Base-by-base conservation (phyloP, 352 stramenopile genomes). In the Phytophthora vignae region DNA sequence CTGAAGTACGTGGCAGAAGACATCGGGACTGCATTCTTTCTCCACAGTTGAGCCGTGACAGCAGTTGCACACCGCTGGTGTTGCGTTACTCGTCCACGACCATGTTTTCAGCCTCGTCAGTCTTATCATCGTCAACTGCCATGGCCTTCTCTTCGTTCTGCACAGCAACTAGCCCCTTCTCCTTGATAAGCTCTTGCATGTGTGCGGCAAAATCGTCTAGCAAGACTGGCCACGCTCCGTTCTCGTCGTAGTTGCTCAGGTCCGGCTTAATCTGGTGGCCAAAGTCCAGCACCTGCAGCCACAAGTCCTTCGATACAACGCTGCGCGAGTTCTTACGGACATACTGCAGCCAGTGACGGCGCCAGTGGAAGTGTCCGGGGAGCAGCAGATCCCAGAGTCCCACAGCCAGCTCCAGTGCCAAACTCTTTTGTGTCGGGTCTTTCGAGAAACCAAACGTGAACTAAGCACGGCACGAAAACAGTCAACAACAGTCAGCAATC, bases 251-350 rank as follows among this genome's bases (percentile, higher is more conserved):
- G 69, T 95, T 94, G 78, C 81, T 91, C 70, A 96, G 52, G 50
- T 94, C 83, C 5, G 73, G 50, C 22, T 82, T 76, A 44, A 96
- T 90, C 57, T 95, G 88, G 19, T 78, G 56, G 33, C 84, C 85
- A 79, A 96, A 96, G 55, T 96, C 85, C 55, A 96, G 74, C 55
- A 93, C 81, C 56, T 96, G 90, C 55, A 94, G 88, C 90, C 90
- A 96, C 64, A 95, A 55, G 61, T 96, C 90, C 53, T 90, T 94
- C 4, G 90, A 93, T 42, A 96, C 85, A 22, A 90, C 90, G 69
- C 92, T 94, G 15, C 83, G 83, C 27, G 80, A 90, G 65, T 95
- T 71, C 10, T 64, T 36, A 40, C 86, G 81, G 64, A 94, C 85
- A 55, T 87, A 96, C 33, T 72, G 65, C 22, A 95, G 68, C 87